phyloP scores from a whole-genome alignment of 2,329 filamentous ascomycete genomes.

The Sporothrix luriei region DNA sequence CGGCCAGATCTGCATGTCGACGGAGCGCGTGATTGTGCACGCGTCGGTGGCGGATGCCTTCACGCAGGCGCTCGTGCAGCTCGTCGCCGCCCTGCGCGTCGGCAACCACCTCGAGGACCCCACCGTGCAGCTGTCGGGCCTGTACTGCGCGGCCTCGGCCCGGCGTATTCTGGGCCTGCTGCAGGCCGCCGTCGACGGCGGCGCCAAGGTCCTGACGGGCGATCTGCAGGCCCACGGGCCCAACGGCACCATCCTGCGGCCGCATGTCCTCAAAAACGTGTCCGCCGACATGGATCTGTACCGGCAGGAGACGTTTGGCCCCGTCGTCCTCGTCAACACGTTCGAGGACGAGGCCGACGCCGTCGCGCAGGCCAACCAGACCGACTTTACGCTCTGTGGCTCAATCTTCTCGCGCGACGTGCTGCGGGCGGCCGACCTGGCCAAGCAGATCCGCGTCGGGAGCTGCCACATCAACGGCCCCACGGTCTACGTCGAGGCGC shows the following conservation, averaged over 20 bases:
- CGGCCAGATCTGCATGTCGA: constrained; percentile 61
- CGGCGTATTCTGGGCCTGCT: constrained; percentile 46
- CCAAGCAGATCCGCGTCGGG: constrained; percentile 59
- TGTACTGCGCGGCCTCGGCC: constrained; percentile 38
- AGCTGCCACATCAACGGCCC: constrained; percentile 51
- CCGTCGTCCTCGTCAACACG: constrained; percentile 62
- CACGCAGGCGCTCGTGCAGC: constrained; percentile 26
- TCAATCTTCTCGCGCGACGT: constrained; percentile 67
- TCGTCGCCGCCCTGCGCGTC: constrained; percentile 35
- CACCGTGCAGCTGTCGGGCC: constrained; percentile 39
- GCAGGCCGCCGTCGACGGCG: constrained; percentile 58
- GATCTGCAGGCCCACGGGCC: constrained; percentile 43
- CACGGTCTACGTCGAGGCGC: constrained; percentile 49
- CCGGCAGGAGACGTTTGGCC: constrained; percentile 67
- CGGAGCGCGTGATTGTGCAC: constrained; percentile 42
- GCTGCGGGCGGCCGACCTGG: constrained; percentile 54
- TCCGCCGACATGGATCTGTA: constrained; percentile 68
- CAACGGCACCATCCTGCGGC: constrained; percentile 54
- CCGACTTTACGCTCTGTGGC: constrained; percentile 64
- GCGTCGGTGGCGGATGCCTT: constrained; percentile 36
- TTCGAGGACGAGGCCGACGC: constrained; percentile 66
- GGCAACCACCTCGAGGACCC: constrained; percentile 40
- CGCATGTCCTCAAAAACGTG: constrained; percentile 62
- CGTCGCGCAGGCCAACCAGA: constrained; percentile 66
- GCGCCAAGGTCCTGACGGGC: constrained; percentile 60